phyloP scores from a whole-genome alignment of 2,329 filamentous ascomycete genomes.

The Myriosclerotinia curreyana region DNA sequence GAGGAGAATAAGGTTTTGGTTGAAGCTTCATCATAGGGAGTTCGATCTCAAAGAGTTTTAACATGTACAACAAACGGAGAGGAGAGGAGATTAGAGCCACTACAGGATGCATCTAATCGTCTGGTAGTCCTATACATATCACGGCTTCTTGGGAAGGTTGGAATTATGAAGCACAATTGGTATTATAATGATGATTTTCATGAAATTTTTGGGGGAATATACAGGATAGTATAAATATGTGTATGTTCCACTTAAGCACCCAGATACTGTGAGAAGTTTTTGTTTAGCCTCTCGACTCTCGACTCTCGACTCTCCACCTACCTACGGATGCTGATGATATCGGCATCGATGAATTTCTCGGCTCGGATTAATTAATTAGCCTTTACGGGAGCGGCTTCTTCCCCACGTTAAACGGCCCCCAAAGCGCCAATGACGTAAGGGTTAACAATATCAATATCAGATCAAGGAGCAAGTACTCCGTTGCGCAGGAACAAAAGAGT shows the following conservation, averaged over 20 bases:
- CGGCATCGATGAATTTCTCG: neutral
- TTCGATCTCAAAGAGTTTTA: neutral
- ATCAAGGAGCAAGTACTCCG: constrained; percentile 19
- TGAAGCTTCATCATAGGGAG: constrained; percentile 22
- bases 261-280: neutral
- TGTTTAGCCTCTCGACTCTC: too few relatives aligned
- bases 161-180: neutral
- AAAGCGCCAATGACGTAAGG: constrained; percentile 12
- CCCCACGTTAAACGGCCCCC: constrained; percentile 9
- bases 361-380: neutral
- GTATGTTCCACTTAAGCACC: neutral
- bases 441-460: neutral
- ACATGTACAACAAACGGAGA: constrained; percentile 8
- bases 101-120: neutral
- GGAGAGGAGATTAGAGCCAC: neutral
- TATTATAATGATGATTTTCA: constrained; percentile 6
- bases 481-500: neutral
- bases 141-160: neutral
- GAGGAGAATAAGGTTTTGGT: constrained; percentile 86
- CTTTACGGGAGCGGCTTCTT: neutral
- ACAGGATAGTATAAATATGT: constrained; percentile 4
- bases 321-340: neutral
- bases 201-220: neutral
- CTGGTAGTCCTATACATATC: neutral
- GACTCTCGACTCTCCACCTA: neutral